phyloP scores from a whole-genome alignment of 2,329 filamentous ascomycete genomes.

The Venturia asperata region DNA sequence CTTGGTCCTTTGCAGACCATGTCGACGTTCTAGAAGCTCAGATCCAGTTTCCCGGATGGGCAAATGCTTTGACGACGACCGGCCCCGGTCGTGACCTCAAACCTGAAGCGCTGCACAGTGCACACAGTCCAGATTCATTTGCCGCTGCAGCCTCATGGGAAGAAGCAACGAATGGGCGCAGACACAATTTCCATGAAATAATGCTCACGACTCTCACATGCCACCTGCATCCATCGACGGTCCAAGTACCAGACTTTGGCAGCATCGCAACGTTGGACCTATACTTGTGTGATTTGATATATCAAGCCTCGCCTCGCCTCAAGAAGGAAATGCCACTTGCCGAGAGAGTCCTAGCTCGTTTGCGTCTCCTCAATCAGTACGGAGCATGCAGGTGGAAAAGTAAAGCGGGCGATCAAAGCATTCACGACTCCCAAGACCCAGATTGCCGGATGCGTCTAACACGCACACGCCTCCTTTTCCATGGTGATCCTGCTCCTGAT shows the following conservation, averaged over 20 bases:
- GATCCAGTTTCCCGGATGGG: background rate
- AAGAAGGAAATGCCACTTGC: background rate
- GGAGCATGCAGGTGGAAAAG: no score
- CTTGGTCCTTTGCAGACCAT: background rate
- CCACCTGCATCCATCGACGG: background rate
- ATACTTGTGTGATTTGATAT: slow-evolving; percentile 1
- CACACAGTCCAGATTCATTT: background rate
- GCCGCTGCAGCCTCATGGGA: background rate
- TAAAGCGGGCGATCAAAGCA: background rate
- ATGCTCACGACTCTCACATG: background rate
- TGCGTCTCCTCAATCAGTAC: background rate
- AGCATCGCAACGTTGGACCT: background rate
- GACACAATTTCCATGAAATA: background rate
- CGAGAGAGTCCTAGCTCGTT: background rate
- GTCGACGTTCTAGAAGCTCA: background rate
- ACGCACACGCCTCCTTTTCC: background rate
- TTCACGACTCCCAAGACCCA: background rate
- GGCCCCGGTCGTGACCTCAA: background rate
- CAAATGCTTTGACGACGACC: background rate
- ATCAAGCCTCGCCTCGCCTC: background rate
- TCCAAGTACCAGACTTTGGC: background rate
- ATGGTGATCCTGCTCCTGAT: no score
- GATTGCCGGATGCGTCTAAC: slow-evolving; percentile 3
- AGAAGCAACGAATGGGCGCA: background rate
- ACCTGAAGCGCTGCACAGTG: background rate